Evolutionary conservation across 768 basidiomycete species (phyloP).

Genomic region (Ramaria sp.): DNA sequence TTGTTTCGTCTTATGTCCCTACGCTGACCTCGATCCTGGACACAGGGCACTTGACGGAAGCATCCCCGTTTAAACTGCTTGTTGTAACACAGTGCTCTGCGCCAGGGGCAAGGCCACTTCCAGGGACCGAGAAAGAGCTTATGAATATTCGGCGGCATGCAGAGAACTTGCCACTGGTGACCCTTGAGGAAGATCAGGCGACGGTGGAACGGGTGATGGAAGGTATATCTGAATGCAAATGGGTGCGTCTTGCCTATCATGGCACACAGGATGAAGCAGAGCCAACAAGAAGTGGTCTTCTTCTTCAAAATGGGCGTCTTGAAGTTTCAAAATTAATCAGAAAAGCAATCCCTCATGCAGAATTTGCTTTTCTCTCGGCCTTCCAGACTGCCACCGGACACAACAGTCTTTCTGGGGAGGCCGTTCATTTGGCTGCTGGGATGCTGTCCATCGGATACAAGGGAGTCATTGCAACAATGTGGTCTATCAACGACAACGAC

Average conservation of each 20-base stretch:
- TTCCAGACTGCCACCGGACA: conserved; percentile 33
- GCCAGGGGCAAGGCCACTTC: background rate
- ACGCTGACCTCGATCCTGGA: conserved; percentile 17
- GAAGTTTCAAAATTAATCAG: conserved; percentile 19
- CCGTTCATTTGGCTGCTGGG: conserved; percentile 31
- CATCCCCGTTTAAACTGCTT: background rate
- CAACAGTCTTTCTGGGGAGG: conserved; percentile 24
- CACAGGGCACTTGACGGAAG: background rate
- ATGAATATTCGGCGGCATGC: background rate
- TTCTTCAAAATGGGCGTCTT: conserved; percentile 16
- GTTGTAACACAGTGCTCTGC: background rate
- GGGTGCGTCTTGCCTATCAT: conserved; percentile 21
- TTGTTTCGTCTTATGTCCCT: conserved; percentile 21
- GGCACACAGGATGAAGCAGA: conserved; percentile 15
- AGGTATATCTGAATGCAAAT: conserved; percentile 7
- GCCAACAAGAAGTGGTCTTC: conserved; percentile 21
- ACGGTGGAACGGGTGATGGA: conserved; percentile 8
- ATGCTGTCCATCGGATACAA: conserved; percentile 25
- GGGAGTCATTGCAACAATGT: conserved; percentile 32
- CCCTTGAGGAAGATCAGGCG: conserved; percentile 3
- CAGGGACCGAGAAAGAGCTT: conserved; percentile 7
- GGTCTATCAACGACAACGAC: conserved; percentile 29
- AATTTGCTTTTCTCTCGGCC: conserved; percentile 35
- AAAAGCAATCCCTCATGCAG: conserved; percentile 13
- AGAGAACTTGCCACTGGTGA: background rate